Percentiles rank a stretch among this genome's conserved stretches.
Evolutionary conservation across 768 basidiomycete species (phyloP).

Genomic region (Leccinum broughii): DNA sequence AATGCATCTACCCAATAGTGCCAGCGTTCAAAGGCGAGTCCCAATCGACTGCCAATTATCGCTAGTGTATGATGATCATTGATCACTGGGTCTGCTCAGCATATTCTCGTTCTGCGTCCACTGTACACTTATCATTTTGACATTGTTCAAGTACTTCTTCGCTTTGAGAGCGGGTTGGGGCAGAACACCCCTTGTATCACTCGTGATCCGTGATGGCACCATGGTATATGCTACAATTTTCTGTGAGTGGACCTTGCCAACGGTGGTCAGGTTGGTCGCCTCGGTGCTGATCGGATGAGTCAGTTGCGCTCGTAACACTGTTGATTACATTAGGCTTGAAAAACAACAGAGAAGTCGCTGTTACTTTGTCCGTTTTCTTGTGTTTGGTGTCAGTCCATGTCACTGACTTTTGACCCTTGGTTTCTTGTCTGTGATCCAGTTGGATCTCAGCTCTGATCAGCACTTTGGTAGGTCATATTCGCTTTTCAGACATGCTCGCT

Average conservation of each 20-base stretch:
- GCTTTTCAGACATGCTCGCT: neutral
- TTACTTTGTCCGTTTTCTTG: constrained; percentile 14
- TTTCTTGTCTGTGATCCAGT: constrained; percentile 3
- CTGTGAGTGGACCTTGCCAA: constrained; percentile 10
- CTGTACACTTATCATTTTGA: constrained; percentile 16
- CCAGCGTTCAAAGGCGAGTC: constrained; percentile 14
- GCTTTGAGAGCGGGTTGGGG: constrained; percentile 17
- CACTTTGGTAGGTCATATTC: constrained; percentile 10
- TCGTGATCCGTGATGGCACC: constrained; percentile 21
- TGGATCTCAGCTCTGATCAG: constrained; percentile 17
- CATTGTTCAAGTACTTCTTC: constrained; percentile 20
- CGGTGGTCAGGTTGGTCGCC: neutral
- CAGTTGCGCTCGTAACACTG: constrained; percentile 8
- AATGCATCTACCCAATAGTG: neutral
- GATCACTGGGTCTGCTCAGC: constrained; percentile 4
- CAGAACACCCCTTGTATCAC: constrained; percentile 22
- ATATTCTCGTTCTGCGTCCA: constrained; percentile 19
- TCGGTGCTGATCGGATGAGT: neutral
- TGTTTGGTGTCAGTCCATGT: neutral
- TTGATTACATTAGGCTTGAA: neutral
- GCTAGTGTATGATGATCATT: neutral
- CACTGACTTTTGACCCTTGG: constrained; percentile 3
- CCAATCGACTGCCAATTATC: neutral
- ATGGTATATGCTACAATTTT: constrained; percentile 5
- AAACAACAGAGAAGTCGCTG: neutral